Base-by-base conservation (phyloP, 805 yeast genomes). In the Saccharomycopsis sp. region DNA sequence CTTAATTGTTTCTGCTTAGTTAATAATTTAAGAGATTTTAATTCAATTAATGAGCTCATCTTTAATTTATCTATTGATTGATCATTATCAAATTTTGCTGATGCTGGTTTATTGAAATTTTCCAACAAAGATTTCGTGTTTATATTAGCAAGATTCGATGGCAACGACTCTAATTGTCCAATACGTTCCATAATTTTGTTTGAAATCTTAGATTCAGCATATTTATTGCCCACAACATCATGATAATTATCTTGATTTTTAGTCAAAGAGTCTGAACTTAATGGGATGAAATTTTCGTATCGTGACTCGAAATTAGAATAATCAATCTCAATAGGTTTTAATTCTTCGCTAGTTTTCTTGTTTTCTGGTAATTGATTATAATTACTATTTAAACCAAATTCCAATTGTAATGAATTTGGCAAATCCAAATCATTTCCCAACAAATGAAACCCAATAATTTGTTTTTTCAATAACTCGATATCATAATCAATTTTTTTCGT, bases 1-100 rank as follows among this genome's bases (percentile, higher is more conserved):
- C 86, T 79, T 41, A 83, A 53, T 46, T 75, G 77, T 56, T 84
- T 85, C 58, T 85, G 95, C 53, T 79, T 76, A 1, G 83, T 69
- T 44, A 85, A 65, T 3, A 83, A 59, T 53, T 79, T 75, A 47
- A 85, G 65, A 1, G 84, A 67, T 59, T 83, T 85, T 54, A 85
- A 64, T 62, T 85, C 95, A 33, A 84, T 68, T 27, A 85, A 62
- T 4, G 87, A 77, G 44, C 70, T 73, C n/a, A 81, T 59, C 59
- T 84, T 84, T 44, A 81, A 60, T 13, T 68, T 71, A 55, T 83
- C 88, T 26, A 70, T 63, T 22, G 67, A 65, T 1, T 65, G 61
- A 4, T 72, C 62, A 16, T 71, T 52, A 43, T 71, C 71, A 38
- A 40, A 46, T 34, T 38, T 46, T 28, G 29, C 22, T n/a, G 27